Evolutionary conservation across 106 monocot species (phyloP).

Genomic region (Allium fistulosum): DNA sequence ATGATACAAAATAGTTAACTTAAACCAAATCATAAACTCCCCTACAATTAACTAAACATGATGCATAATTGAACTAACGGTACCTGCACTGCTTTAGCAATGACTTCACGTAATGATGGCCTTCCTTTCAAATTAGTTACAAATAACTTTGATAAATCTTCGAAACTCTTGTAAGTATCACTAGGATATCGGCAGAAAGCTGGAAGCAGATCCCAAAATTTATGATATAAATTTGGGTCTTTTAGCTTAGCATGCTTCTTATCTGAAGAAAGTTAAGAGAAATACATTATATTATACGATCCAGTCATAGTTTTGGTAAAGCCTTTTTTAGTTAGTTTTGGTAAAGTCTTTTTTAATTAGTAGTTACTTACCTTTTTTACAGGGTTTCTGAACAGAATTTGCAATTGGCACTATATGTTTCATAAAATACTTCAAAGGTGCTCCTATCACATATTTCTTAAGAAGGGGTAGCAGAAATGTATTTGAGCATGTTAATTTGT

Average conservation of each 20-base stretch:
- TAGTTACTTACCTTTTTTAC: constrained; percentile 38
- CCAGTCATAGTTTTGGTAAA: neutral
- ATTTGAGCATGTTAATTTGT: constrained; percentile 59
- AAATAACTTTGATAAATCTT: constrained; percentile 38
- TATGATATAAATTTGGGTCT: constrained; percentile 27
- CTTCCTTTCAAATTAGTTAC: constrained; percentile 36
- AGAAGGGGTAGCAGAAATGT: constrained; percentile 78
- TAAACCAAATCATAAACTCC: too few relatives aligned
- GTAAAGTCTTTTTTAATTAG: neutral
- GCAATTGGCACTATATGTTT: constrained; percentile 59
- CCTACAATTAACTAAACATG: too few relatives aligned
- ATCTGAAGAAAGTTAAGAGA: constrained; percentile 23
- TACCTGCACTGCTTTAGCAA: constrained; percentile 65
- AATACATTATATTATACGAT: too few relatives aligned
- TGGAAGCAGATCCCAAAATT: constrained; percentile 77
- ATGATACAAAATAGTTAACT: too few relatives aligned
- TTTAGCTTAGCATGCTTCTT: constrained; percentile 20
- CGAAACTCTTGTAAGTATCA: constrained; percentile 45
- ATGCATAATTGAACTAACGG: neutral
- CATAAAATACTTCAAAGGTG: constrained; percentile 60
- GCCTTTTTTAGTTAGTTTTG: neutral
- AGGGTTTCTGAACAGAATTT: constrained; percentile 24
- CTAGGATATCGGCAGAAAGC: constrained; percentile 73
- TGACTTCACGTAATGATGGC: constrained; percentile 42
- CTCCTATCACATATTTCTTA: constrained; percentile 63